These are phyloP conservation scores for Taxawa tesnikishii DNA, from an alignment of 2,329 filamentous ascomycete genomes.

Conservation along the genomic window DNA sequence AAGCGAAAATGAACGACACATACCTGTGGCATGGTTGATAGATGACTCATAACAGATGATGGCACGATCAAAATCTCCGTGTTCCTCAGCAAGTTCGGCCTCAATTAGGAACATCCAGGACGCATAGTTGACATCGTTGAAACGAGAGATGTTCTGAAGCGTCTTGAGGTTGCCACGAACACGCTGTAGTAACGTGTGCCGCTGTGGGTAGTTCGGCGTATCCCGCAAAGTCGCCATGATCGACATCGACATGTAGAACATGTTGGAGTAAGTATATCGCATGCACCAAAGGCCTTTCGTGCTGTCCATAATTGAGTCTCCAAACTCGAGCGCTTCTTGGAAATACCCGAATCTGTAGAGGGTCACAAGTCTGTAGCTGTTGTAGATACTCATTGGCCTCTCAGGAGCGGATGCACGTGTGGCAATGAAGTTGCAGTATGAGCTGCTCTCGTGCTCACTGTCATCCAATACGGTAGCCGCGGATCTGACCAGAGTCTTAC, in stretches of 20 bases:
- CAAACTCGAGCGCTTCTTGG: conserved; percentile 29
- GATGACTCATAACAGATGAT: conserved; percentile 57
- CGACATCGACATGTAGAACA: conserved; percentile 30
- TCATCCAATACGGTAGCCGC: conserved; percentile 52
- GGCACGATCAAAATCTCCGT: conserved; percentile 33
- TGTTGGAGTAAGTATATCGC: conserved; percentile 27
- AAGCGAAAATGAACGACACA: background rate
- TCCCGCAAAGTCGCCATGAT: conserved; percentile 27
- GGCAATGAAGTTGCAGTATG: conserved; percentile 42
- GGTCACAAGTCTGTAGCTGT: conserved; percentile 37
- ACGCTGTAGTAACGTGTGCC: conserved; percentile 37
- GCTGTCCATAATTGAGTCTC: conserved; percentile 26
- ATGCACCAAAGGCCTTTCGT: conserved; percentile 31
- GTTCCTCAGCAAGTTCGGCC: conserved; percentile 52
- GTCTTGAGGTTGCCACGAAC: conserved; percentile 45
- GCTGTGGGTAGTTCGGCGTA: conserved; percentile 23
- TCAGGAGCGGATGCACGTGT: conserved; percentile 43
- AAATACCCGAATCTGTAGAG: conserved; percentile 31
- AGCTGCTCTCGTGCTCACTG: conserved; percentile 46
- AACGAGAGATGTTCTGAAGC: conserved; percentile 51
- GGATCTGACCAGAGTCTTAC: conserved; percentile 49
- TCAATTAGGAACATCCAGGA: conserved; percentile 56
- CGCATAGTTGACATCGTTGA: conserved; percentile 60
- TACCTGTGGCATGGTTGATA: conserved; percentile 49
- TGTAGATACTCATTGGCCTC: conserved; percentile 55